Evolutionary conservation across 257 asterid species (phyloP).

Genomic region (Solanum infundibuliforme): DNA sequence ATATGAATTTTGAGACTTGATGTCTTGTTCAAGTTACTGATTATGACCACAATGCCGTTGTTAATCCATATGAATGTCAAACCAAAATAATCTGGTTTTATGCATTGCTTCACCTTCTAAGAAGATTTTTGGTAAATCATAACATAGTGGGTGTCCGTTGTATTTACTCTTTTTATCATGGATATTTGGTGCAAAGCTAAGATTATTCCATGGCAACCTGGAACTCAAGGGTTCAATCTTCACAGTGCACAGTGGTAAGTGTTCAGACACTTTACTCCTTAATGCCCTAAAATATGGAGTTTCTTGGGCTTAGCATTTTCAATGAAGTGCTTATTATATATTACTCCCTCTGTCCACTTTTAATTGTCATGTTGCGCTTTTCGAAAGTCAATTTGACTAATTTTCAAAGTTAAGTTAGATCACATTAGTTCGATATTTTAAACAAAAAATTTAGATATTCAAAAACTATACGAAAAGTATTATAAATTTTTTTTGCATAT

Average conservation of each 20-base stretch:
- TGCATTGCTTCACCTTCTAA: background rate
- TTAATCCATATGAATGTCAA: background rate
- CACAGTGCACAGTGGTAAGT: background rate
- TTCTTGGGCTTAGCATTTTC: background rate
- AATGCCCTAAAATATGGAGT: background rate
- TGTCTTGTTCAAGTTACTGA: constrained; percentile 10
- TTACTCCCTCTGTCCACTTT: background rate
- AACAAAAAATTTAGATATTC: no score
- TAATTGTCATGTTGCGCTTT: no score
- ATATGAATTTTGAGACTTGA: constrained; percentile 4
- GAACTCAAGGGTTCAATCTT: background rate
- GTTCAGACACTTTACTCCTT: background rate
- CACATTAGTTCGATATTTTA: no score
- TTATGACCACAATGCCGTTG: background rate
- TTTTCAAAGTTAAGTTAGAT: no score
- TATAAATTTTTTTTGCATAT: no score
- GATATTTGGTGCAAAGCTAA: background rate
- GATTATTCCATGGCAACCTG: background rate
- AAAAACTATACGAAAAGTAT: no score
- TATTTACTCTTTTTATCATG: background rate
- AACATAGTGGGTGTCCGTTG: background rate
- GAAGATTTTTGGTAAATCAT: background rate
- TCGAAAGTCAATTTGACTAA: no score
- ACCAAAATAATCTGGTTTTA: background rate
- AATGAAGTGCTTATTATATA: background rate